Percentiles rank a stretch among this genome's conserved stretches.
phyloP scores from a whole-genome alignment of 1,284 basidiomycete species.

The Pseudozyma thailandica region DNA sequence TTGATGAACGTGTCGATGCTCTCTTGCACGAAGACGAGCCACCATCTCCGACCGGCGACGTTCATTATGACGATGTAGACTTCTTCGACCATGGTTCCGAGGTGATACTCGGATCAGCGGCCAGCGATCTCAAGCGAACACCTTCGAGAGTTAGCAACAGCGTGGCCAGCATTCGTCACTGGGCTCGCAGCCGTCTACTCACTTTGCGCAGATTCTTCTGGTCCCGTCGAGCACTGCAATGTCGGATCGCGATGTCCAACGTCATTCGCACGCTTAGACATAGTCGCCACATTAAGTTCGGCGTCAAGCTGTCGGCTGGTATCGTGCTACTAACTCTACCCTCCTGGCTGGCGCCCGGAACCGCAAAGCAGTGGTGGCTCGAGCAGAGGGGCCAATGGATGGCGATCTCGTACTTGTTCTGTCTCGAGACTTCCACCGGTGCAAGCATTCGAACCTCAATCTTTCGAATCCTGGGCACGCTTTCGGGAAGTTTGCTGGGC shows the following conservation, averaged over 20 bases:
- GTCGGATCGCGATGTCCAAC: slow-evolving; percentile 40
- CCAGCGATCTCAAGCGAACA: slow-evolving; percentile 11
- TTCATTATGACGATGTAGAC: slow-evolving; percentile 14
- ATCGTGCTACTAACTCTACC: slow-evolving; percentile 70
- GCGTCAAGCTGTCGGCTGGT: slow-evolving; percentile 69
- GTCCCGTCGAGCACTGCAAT: slow-evolving; percentile 12
- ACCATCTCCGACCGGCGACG: slow-evolving; percentile 1
- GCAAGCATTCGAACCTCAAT: slow-evolving; percentile 70
- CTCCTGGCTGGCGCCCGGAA: slow-evolving; percentile 61
- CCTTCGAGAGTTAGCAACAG: slow-evolving; percentile 18
- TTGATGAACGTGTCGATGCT: slow-evolving; percentile 29
- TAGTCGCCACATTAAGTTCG: slow-evolving; percentile 70
- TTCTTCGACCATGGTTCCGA: slow-evolving; percentile 27
- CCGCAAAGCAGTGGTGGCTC: slow-evolving; percentile 68
- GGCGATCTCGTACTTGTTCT: slow-evolving; percentile 68
- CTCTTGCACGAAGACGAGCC: slow-evolving; percentile 37
- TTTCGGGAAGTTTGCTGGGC: slow-evolving; percentile 69
- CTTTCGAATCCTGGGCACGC: slow-evolving; percentile 70
- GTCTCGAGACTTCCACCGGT: slow-evolving; percentile 71
- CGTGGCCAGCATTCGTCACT: slow-evolving; percentile 5
- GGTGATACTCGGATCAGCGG: background rate
- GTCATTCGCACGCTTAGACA: slow-evolving; percentile 57
- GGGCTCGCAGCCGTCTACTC: slow-evolving; percentile 9
- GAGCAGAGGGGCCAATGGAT: slow-evolving; percentile 69
- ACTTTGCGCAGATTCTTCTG: slow-evolving; percentile 10